phyloP scores from a whole-genome alignment of 2,329 filamentous ascomycete genomes.

The Xylaria sp. region DNA sequence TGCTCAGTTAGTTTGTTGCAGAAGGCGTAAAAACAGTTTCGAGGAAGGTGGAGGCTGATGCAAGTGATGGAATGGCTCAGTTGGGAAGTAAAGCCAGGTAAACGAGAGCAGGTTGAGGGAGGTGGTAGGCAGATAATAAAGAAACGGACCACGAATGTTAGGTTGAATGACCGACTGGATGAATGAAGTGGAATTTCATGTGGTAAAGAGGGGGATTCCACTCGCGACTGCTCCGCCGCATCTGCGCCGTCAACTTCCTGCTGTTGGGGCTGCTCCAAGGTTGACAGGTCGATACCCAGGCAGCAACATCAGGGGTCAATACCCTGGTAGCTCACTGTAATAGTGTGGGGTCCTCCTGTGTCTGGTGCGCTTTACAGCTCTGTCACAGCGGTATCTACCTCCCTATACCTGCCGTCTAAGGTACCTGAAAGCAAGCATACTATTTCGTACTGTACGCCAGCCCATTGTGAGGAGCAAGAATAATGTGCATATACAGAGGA shows the following conservation, averaged over 20 bases:
- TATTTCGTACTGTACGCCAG: background rate
- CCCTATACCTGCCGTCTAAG: background rate
- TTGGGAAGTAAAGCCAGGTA: slow-evolving; percentile 23
- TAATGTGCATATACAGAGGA: slow-evolving; percentile 1
- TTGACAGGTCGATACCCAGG: slow-evolving; percentile 1
- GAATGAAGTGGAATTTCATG: slow-evolving; percentile 49
- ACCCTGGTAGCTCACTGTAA: background rate
- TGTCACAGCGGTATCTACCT: background rate
- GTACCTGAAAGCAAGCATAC: background rate
- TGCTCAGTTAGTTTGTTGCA: slow-evolving; percentile 33
- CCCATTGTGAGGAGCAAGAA: background rate
- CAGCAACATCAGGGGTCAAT: background rate
- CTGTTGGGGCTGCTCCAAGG: background rate
- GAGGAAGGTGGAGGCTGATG: slow-evolving; percentile 37
- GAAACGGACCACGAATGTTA: slow-evolving; percentile 41
- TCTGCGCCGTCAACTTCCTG: slow-evolving; percentile 14
- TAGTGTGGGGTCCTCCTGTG: background rate
- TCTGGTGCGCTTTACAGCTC: background rate
- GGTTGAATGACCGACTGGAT: slow-evolving; percentile 46
- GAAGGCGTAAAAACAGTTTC: slow-evolving; percentile 47
- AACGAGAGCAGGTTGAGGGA: slow-evolving; percentile 42
- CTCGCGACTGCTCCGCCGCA: slow-evolving; percentile 48
- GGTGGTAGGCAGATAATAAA: slow-evolving; percentile 44
- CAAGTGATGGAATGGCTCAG: slow-evolving; percentile 40
- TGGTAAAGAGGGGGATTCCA: slow-evolving; percentile 44